Percentiles rank a stretch among this genome's conserved stretches.
Evolutionary conservation across 148 eudicot genomes (phyloP).

Genomic region (Salicornia ramosissima): DNA sequence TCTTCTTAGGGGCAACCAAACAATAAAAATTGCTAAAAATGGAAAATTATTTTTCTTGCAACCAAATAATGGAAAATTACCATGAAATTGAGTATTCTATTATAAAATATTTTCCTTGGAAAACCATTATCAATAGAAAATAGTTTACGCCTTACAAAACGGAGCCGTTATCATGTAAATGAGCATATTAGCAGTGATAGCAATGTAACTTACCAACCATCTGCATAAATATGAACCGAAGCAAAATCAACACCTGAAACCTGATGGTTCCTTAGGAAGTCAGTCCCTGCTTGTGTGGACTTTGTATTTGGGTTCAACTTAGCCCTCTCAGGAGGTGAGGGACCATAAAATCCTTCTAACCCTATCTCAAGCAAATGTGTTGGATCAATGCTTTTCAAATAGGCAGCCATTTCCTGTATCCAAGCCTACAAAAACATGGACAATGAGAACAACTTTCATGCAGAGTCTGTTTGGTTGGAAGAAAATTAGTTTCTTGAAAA

Average conservation of each 20-base stretch:
- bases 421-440: constrained; percentile 43
- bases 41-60: too few species aligned
- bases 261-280: constrained; percentile 73
- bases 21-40: too few species aligned
- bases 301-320: constrained; percentile 55
- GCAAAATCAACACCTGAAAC: constrained; percentile 85
- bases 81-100: too few species aligned
- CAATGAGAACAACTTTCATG: background rate
- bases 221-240: constrained; percentile 74
- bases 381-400: constrained; percentile 72
- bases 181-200: background rate
- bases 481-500: too few species aligned
- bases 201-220: constrained; percentile 51
- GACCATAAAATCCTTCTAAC: constrained; percentile 82
- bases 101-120: too few species aligned
- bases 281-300: constrained; percentile 71
- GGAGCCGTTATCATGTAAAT: too few species aligned
- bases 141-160: too few species aligned
- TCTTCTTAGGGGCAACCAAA: too few species aligned
- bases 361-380: constrained; percentile 79
- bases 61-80: too few species aligned
- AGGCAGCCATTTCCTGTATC: constrained; percentile 86
- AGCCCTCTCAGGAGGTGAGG: constrained; percentile 54
- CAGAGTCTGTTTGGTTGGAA: too few species aligned
- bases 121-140: too few species aligned